Evolutionary conservation across 495 filamentous ascomycete species (phyloP).

Genomic region (Jackrogersella minutella): DNA sequence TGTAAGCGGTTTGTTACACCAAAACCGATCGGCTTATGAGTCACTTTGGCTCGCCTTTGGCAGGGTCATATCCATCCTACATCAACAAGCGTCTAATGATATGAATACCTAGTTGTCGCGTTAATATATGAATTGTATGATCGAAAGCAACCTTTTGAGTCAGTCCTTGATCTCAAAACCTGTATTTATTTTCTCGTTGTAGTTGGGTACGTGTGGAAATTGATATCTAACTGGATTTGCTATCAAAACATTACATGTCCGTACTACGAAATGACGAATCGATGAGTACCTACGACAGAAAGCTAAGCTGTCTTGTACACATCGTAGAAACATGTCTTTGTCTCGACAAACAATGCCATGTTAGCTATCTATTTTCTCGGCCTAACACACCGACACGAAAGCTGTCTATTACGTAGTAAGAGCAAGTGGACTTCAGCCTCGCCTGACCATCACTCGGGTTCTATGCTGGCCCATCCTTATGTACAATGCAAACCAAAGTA

Average conservation of each 20-base stretch:
- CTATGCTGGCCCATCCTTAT: too few relatives aligned
- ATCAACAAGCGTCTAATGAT: neutral
- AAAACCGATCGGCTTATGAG: constrained; percentile 8
- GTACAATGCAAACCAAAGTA: constrained; percentile 6
- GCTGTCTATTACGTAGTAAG: neutral
- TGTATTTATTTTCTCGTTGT: neutral
- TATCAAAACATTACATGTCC: too few relatives aligned
- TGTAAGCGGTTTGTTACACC: neutral
- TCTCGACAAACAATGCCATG: too few relatives aligned
- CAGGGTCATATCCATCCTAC: neutral
- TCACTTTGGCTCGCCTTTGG: constrained; percentile 4
- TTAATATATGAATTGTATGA: neutral
- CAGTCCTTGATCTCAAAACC: neutral
- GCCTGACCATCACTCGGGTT: too few relatives aligned
- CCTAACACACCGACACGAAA: neutral
- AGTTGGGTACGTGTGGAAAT: too few relatives aligned
- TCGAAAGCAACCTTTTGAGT: neutral
- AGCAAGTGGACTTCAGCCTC: constrained; percentile 24
- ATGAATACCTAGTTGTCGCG: neutral
- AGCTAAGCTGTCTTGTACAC: too few relatives aligned
- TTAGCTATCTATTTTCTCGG: too few relatives aligned
- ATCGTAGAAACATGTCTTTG: too few relatives aligned
- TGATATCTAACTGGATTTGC: too few relatives aligned
- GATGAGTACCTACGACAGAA: too few relatives aligned
- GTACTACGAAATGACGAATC: too few relatives aligned